A percentile compares a stretch with the other conserved stretches of the same genome.
Evolutionary conservation across 129 eudicot species (phyloP).

Genomic region (Gnaphalium uliginosum): DNA sequence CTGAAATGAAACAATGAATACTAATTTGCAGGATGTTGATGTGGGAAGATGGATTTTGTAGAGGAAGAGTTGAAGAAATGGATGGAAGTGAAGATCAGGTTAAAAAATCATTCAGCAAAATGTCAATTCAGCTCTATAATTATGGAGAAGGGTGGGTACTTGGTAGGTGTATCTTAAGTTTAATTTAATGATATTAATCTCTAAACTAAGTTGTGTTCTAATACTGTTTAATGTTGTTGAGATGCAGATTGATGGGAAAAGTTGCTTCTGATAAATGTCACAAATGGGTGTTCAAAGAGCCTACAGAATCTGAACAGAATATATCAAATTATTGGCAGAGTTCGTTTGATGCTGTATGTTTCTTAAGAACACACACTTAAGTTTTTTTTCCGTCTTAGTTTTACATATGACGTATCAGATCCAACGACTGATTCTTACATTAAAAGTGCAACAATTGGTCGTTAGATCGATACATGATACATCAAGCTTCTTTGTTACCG

Average conservation of each 20-base stretch:
- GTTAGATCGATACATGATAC: neutral
- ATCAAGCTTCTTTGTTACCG: neutral
- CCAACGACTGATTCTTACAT: no score
- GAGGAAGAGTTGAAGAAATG: constrained; percentile 86
- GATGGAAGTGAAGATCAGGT: constrained; percentile 83
- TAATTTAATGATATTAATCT: constrained; percentile 1
- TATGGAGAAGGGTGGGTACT: constrained; percentile 99
- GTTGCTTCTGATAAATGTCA: constrained; percentile 99
- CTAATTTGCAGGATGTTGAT: constrained; percentile 87
- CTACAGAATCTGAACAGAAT: constrained; percentile 91
- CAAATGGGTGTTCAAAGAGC: constrained; percentile 99
- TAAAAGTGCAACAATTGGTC: no score
- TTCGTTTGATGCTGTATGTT: constrained; percentile 95
- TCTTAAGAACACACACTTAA: neutral
- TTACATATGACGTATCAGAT: neutral
- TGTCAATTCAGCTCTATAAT: constrained; percentile 93
- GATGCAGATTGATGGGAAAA: constrained; percentile 94
- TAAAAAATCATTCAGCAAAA: constrained; percentile 92
- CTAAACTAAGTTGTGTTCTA: constrained; percentile 16
- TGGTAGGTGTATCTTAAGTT: constrained; percentile 63
- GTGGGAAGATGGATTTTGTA: constrained; percentile 99
- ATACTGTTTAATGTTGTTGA: constrained; percentile 38
- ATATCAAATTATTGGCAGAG: constrained; percentile 97
- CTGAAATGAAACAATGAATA: neutral
- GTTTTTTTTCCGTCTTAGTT: neutral